phyloP scores from a whole-genome alignment of 306 rosid species.

The Quercus suber region DNA sequence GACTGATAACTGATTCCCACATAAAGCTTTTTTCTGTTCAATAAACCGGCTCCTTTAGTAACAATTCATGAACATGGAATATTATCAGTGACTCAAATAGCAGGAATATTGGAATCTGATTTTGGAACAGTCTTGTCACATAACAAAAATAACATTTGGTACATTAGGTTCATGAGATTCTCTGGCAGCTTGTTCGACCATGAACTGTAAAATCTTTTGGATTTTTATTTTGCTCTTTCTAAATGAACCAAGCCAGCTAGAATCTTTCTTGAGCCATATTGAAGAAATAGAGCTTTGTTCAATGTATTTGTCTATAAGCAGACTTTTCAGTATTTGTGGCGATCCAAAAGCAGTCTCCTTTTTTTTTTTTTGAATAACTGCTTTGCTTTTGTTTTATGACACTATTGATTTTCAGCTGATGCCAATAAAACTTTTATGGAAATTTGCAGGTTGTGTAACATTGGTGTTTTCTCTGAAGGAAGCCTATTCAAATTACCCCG shows the following conservation, averaged over 20 bases:
- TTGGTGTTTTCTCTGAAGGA: conserved; percentile 46
- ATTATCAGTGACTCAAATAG: neutral
- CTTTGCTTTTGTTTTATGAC: neutral
- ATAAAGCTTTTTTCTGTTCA: neutral
- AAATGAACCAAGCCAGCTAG: neutral
- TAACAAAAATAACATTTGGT: neutral
- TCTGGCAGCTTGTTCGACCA: neutral
- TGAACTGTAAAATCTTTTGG: neutral
- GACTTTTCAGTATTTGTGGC: neutral
- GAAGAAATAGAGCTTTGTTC: neutral
- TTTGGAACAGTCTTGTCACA: neutral
- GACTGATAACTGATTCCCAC: neutral
- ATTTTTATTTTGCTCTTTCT: neutral
- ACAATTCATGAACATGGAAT: neutral
- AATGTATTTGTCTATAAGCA: neutral
- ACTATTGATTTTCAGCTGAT: conserved; percentile 22
- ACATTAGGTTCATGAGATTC: neutral
- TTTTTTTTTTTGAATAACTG: neutral
- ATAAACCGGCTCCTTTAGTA: neutral
- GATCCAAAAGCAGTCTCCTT: neutral
- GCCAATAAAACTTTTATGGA: conserved; percentile 32
- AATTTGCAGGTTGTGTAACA: conserved; percentile 47
- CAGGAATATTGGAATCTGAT: neutral
- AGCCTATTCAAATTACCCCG: conserved; percentile 33
- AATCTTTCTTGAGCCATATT: neutral